Evolutionary conservation across 148 eudicot species (phyloP), one percentile per base, ranked within the genome.

Genomic region (Talinum fruticosum): DNA sequence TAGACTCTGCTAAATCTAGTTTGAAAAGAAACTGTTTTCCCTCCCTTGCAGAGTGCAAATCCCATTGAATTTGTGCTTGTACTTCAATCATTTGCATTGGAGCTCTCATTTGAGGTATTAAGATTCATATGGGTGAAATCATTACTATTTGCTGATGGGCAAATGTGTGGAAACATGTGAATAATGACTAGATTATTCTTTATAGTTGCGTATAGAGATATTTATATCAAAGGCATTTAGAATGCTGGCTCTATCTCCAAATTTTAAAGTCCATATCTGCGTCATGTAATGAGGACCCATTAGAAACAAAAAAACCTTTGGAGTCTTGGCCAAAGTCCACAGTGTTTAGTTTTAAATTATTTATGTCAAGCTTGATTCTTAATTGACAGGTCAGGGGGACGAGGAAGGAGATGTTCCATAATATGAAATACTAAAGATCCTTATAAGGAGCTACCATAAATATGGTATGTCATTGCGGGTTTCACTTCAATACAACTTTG

Each of bases 351-450:
- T 75, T 75, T 54, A 24, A 33, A 67, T 75, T 28, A 91, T 89
- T 90, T 81, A 87, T 77, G 73, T 79, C 75, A 86, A 82, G 85
- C 82, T 88, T 91, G 87, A 84, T 92, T 90, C 88, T 89, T 81
- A 81, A 85, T 89, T 95, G 94, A 79, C 98, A 92, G 98, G 93
- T 92, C 81, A 88, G 87, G 96, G 86, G 90, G 89, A 89, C 71
- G 80, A 78, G 79, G 90, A 82, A 87, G 98, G 86, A 84, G 93
- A 87, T 80, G 79, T 69, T 82, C 84, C 87, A 81, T 89, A 77
- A 23, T 90, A 90, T 87, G 82, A 75, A 77, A 79, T 82, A 87
- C 84, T 70, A 83, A 80, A 84, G 85, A 76, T 78, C 84, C 82
- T 87, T 89, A 83, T 84, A 79, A 82, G 83, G 80, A 79, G 87